phyloP scores from a whole-genome alignment of 2,329 filamentous ascomycete species.

The Hypoxylon sp. region DNA sequence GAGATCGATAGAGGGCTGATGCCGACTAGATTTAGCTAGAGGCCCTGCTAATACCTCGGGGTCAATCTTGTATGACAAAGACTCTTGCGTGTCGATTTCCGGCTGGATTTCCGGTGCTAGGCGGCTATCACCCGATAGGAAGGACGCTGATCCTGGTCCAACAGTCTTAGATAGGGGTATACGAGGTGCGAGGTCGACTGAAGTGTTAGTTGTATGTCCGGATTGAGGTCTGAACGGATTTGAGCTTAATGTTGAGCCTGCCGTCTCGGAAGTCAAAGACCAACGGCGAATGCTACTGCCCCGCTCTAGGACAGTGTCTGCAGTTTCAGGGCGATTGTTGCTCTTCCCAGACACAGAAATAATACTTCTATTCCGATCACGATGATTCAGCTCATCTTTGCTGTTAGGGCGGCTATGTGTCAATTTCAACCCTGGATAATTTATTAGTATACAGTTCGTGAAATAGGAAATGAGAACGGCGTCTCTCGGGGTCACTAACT shows the following conservation, averaged over 20 bases:
- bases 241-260: conserved; percentile 59
- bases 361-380: conserved; percentile 47
- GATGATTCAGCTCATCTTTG: conserved; percentile 34
- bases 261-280: conserved; percentile 61
- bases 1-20: conserved; percentile 38
- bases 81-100: conserved; percentile 15
- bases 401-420: conserved; percentile 25
- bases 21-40: conserved; percentile 11
- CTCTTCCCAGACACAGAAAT: conserved; percentile 47
- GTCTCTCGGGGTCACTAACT: conserved; percentile 44
- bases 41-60: conserved; percentile 28
- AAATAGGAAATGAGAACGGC: conserved; percentile 13
- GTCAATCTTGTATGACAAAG: conserved; percentile 12
- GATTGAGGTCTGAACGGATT: conserved; percentile 60
- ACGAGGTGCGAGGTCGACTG: conserved; percentile 57
- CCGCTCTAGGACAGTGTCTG: conserved; percentile 56
- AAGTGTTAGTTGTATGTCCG: conserved; percentile 62
- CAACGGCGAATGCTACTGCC: conserved; percentile 58
- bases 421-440: conserved; percentile 38
- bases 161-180: conserved; percentile 37
- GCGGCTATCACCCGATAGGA: conserved; percentile 14
- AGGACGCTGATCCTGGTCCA: conserved; percentile 35
- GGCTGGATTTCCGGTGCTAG: conserved; percentile 29
- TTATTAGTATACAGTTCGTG: conserved; percentile 36
- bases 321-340: conserved; percentile 54